phyloP scores from a whole-genome alignment of 257 asterid genomes.

The Solanum dulcamara region DNA sequence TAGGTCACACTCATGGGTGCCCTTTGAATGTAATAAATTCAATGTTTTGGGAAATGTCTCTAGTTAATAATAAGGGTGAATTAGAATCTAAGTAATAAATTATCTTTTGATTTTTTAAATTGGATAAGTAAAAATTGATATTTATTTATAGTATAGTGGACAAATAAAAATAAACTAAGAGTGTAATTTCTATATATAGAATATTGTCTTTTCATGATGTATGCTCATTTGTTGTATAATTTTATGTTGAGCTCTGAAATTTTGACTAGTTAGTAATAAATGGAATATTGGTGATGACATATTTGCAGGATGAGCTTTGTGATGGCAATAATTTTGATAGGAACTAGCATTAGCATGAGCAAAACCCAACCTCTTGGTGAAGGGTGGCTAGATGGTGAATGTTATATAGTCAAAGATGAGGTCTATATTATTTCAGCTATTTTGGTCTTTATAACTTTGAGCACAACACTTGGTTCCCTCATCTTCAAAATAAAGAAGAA shows the following conservation, averaged over 20 bases:
- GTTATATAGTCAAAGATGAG: conserved; percentile 1
- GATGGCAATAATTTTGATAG: not conserved
- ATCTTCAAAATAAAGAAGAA: not conserved
- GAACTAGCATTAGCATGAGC: not conserved
- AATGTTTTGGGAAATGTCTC: not conserved
- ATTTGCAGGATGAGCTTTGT: not conserved
- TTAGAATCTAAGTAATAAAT: too few relatives aligned
- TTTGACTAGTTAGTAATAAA: too few relatives aligned
- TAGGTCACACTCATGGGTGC: too few relatives aligned
- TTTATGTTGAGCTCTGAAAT: too few relatives aligned
- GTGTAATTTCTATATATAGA: not conserved
- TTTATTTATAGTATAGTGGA: too few relatives aligned
- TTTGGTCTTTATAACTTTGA: not conserved
- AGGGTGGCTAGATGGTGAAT: conserved; percentile 5
- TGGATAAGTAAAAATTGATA: too few relatives aligned
- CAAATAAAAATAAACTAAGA: too few relatives aligned
- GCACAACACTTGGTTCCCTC: not conserved
- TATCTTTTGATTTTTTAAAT: too few relatives aligned
- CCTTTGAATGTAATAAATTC: too few relatives aligned
- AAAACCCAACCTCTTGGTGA: not conserved
- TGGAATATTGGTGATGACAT: too few relatives aligned
- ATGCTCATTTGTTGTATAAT: too few relatives aligned
- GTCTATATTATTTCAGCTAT: not conserved
- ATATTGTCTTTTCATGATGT: not conserved
- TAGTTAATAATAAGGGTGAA: too few relatives aligned